Base-by-base conservation (phyloP, 306 rosid species). In the Acacia acuminata region DNA sequence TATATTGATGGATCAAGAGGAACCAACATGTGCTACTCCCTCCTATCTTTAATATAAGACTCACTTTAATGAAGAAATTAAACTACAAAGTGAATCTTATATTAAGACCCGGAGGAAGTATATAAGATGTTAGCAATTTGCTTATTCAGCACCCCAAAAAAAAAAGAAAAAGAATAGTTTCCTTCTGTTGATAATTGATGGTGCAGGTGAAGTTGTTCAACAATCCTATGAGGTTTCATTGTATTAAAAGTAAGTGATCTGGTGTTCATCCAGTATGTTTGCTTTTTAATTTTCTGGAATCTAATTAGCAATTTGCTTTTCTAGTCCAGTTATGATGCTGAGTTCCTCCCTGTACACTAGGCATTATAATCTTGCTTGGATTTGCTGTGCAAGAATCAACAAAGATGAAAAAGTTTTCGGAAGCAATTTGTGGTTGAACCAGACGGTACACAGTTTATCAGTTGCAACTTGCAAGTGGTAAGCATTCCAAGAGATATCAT, bases 61-160 rank as follows among this genome's bases (percentile, higher is more conserved):
- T 38, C 8, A 38, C 1, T 38, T 38, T 38, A 38, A 38, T 38
- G 8, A 38, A 38, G 42, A 38, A 5, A 38, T 38, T 38, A 2
- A 38, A 38, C 8, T 38, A 38, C 8, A 38, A 38, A 38, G 42
- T 38, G 6, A 0, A 8, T 36, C 40, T 36, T 5, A 36, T 36
- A 6, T 38, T 5, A 1, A 5, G 7, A 38, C 1, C 42, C 42
- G 1, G 42, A 38, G 42, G 42, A 0, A 38, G 42, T 38, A 44
- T 76, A 40, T 72, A 56, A 76, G 34, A 53, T 82, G 60, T 73
- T 64, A 69, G 43, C 55, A 71, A 11, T 82, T 71, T 79, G 48
- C 66, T 68, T 64, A 79, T 70, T n/a, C 65, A 66, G 60, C 42
- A 48, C 43, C 65, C 61, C 3, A 1, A 63, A 63, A 71, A 64